phyloP scores from a whole-genome alignment of 2,329 filamentous ascomycete genomes.

The Calonectria pseudoreteaudii region DNA sequence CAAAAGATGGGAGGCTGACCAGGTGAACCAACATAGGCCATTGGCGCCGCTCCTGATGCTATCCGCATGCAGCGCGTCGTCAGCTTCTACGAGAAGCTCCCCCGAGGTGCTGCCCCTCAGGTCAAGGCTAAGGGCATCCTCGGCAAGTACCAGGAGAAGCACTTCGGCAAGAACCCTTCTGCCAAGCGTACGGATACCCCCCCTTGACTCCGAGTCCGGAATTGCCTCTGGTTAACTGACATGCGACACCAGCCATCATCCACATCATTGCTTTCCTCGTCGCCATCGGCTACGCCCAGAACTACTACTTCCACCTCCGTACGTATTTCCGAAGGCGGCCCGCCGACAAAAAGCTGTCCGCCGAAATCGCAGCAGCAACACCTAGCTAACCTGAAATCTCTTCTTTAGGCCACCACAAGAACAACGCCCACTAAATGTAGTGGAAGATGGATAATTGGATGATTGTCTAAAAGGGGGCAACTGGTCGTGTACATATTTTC shows the following conservation, averaged over 20 bases:
- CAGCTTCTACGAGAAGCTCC: conserved; percentile 98
- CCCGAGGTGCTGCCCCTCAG: conserved; percentile 89
- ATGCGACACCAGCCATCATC: conserved; percentile 75
- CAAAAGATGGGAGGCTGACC: conserved; percentile 49
- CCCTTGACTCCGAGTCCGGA: not conserved
- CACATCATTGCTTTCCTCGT: conserved; percentile 86
- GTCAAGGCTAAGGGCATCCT: conserved; percentile 84
- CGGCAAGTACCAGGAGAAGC: conserved; percentile 87
- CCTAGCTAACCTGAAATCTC: conserved; percentile 31
- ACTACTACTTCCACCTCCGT: conserved; percentile 99
- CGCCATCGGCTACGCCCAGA: conserved; percentile 90
- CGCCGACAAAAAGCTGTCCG: not conserved
- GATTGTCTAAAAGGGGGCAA: conserved; percentile 40
- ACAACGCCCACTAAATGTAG: conserved; percentile 90
- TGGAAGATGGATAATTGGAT: conserved; percentile 35
- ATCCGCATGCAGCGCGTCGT: conserved; percentile 98
- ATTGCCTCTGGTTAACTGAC: conserved; percentile 28
- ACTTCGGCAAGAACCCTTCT: conserved; percentile 96
- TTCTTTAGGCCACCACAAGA: conserved; percentile 95
- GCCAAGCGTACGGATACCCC: conserved; percentile 77
- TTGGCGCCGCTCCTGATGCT: conserved; percentile 95
- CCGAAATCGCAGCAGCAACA: conserved; percentile 3
- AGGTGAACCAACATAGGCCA: conserved; percentile 70
- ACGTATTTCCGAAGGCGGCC: conserved; percentile 57
- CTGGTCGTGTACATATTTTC: conserved; percentile 58